Evolutionary conservation across 768 basidiomycete species (phyloP), one percentile per base, ranked within the genome.

Genomic region (Rhodotorula toruloides): DNA sequence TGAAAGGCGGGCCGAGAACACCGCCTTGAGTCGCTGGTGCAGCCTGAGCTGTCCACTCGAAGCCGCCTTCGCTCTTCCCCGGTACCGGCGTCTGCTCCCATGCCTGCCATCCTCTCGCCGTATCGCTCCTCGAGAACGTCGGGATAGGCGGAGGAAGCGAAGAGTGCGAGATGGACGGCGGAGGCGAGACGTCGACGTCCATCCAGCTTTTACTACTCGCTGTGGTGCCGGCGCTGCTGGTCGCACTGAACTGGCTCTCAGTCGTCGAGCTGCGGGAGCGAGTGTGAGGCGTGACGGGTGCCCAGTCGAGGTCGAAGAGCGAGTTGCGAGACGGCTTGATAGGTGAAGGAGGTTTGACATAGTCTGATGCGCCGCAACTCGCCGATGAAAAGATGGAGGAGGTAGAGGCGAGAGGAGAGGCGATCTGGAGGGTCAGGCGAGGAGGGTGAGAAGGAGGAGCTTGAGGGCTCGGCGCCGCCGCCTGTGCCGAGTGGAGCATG

Each of bases 241-340:
- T 25, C 31, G 12, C 10, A 1, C 48, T 44, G 54, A 40, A 57
- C 17, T n/a, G 37, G 25, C 44, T 53, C 32, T 61, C 57, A 10
- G 56, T 32, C 2, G 61, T 67, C 39, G 56, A 58, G 46, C 66
- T 67, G 21, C 66, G 32, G 32, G 56, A 62, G 2, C 61, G 25
- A 17, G 47, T 6, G 7, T 54, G 39, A 2, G 60, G 66, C 0
- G 46, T 36, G 37, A 55, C 31, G n/a, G 56, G n/a, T 0, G 50
- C 25, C 66, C 66, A 67, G 52, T 58, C 55, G n/a, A 42, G 61
- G 39, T 59, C 61, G 46, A 67, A 67, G 19, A 67, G 52, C 43
- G 32, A 19, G 56, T 67, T 67, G 29, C 61, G 53, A 37, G 46
- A 49, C 25, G 31, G 2, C n/a, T 17, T 22, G 27, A 48, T 2